Percentiles rank a stretch among this genome's conserved stretches.
These are phyloP conservation scores for Colletotrichum tropicale DNA, from an alignment of 2,329 filamentous ascomycete genomes.

Conservation along the genomic window DNA sequence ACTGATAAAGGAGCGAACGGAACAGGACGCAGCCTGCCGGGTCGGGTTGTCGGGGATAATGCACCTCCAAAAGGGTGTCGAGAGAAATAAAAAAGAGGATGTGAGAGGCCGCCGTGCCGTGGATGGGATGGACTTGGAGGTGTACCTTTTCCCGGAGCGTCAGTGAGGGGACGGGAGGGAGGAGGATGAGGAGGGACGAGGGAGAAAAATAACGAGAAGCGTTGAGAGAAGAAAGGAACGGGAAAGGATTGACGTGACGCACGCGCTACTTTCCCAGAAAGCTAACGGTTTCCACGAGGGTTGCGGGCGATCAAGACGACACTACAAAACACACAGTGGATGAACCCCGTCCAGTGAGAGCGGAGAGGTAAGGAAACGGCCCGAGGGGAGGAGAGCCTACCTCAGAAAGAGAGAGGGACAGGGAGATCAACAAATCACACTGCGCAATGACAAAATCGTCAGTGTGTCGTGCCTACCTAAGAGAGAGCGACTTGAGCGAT, in stretches of 20 bases:
- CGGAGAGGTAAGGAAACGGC: neutral
- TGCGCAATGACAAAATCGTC: neutral
- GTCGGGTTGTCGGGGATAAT: neutral
- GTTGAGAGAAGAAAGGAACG: neutral
- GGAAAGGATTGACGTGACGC: slow-evolving; percentile 14
- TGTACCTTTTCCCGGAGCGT: neutral
- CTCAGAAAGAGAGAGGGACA: neutral
- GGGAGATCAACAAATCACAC: neutral
- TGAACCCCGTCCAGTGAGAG: neutral
- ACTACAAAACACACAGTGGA: neutral
- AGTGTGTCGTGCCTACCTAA: neutral
- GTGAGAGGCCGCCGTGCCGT: slow-evolving; percentile 4
- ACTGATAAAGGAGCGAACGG: slow-evolving; percentile 4
- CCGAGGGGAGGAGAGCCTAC: neutral
- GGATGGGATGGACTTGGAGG: neutral
- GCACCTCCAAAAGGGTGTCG: neutral
- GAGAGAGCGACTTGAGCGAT: neutral
- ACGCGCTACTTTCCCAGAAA: neutral
- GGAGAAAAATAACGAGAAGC: neutral
- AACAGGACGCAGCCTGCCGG: slow-evolving; percentile 7
- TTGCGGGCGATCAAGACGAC: neutral
- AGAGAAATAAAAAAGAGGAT: neutral
- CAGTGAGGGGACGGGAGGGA: neutral
- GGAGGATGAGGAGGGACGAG: neutral
- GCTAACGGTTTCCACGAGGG: slow-evolving; percentile 4